Evolutionary conservation across 1,284 basidiomycete genomes (phyloP).

Genomic region (Ganoderma lingzhi): DNA sequence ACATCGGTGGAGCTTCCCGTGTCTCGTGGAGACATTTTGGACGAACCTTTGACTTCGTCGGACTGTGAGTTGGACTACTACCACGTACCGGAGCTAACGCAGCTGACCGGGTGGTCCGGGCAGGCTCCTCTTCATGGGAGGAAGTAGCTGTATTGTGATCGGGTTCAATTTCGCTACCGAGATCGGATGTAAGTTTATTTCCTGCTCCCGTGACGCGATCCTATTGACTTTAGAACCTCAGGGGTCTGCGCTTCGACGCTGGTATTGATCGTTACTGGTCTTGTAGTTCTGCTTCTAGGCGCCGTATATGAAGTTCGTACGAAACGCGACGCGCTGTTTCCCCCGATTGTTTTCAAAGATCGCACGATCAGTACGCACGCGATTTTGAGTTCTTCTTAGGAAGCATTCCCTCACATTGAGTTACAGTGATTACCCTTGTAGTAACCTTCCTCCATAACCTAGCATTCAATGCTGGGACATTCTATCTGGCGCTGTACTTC

Average conservation of each 20-base stretch:
- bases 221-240: slow-evolving; percentile 40
- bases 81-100: slow-evolving; percentile 19
- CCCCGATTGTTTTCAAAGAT: slow-evolving; percentile 66
- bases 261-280: slow-evolving; percentile 63
- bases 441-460: slow-evolving; percentile 82
- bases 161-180: slow-evolving; percentile 79
- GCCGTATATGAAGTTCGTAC: slow-evolving; percentile 73
- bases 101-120: slow-evolving; percentile 27
- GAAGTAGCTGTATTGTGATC: slow-evolving; percentile 76
- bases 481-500: slow-evolving; percentile 81
- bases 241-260: slow-evolving; percentile 71
- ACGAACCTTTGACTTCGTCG: slow-evolving; percentile 74
- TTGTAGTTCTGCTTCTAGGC: slow-evolving; percentile 60
- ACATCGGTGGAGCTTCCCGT: slow-evolving; percentile 51
- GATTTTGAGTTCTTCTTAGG: slow-evolving; percentile 17
- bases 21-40: slow-evolving; percentile 64
- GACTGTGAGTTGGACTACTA: slow-evolving; percentile 60
- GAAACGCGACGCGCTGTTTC: slow-evolving; percentile 74
- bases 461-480: slow-evolving; percentile 82
- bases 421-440: slow-evolving; percentile 66
- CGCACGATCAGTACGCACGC: slow-evolving; percentile 59
- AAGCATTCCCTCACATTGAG: slow-evolving; percentile 34
- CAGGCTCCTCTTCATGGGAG: slow-evolving; percentile 76
- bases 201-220: slow-evolving; percentile 13
- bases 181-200: slow-evolving; percentile 64